Evolutionary conservation across 139 green algal genomes (phyloP), one percentile per base, ranked within the genome.

Genomic region (Pseudopediastrum boryanum): DNA sequence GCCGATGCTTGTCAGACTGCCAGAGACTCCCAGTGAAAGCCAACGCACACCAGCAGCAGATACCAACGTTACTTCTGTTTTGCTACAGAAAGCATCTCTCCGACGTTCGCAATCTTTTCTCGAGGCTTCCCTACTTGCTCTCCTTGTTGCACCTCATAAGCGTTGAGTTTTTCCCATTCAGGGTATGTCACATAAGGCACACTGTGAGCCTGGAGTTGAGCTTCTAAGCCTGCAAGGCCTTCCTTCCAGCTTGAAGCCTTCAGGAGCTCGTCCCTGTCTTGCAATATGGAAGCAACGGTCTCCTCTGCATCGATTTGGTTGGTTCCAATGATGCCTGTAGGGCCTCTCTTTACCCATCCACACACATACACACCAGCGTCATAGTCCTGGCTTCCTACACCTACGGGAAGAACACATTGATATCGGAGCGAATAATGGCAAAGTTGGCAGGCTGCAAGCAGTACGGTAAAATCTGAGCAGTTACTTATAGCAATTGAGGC

Each of bases 311-410:
- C 92, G 39, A 91, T 78, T 29, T 95, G 59, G 76, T 98, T 98
- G 36, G 92, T 97, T 36, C 94, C 94, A 31, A 98, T 97, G 82
- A 98, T 97, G 77, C 94, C 94, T 3, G 90, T 91, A 0, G 94
- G 93, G 0, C 94, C 94, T 12, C 94, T 87, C 84, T 95, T 96
- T 1, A 96, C 44, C 94, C 94, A 98, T 27, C 94, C 94, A 56
- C 82, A 88, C 39, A 95, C 93, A 69, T 97, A 98, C 43, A 98
- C 51, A 2, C 93, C 91, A 0, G 81, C 64, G 1, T 88, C 78
- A 13, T 52, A 35, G n/a, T 79, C 51, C 9, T n/a, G 29, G 1
- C n/a, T n/a, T n/a, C n/a, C n/a, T n/a, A n/a, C n/a, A n/a, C n/a
- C n/a, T n/a, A n/a, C n/a, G n/a, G n/a, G n/a, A n/a, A n/a, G n/a